phyloP scores from a whole-genome alignment of 257 asterid genomes.

The Eucommia ulmoides region DNA sequence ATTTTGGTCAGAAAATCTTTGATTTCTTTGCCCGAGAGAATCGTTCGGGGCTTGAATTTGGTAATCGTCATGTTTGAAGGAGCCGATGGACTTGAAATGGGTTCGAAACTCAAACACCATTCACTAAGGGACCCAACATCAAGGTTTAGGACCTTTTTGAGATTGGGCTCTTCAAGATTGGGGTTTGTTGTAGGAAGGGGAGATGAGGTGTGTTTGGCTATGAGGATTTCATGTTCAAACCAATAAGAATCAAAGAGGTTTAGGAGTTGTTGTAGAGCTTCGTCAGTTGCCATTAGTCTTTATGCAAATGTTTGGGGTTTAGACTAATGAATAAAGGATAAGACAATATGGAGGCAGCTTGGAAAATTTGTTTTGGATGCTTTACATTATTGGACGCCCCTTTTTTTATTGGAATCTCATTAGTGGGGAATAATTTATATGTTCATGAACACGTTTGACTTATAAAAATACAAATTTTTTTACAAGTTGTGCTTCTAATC shows the following conservation, averaged over 20 bases:
- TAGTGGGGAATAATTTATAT: not conserved
- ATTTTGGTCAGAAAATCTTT: not conserved
- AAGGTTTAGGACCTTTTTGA: constrained; percentile 13
- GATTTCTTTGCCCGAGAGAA: constrained; percentile 15
- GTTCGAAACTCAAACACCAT: constrained; percentile 9
- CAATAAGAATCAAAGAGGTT: constrained; percentile 31
- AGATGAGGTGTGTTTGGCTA: constrained; percentile 9
- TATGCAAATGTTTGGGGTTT: too few relatives aligned
- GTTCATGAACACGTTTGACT: not conserved
- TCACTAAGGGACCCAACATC: constrained; percentile 24
- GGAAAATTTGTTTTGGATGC: too few relatives aligned
- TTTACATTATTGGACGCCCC: too few relatives aligned
- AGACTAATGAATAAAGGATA: too few relatives aligned
- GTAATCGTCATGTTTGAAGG: constrained; percentile 14
- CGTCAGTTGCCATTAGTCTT: constrained; percentile 30
- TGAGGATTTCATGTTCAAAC: constrained; percentile 22
- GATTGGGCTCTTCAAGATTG: constrained; percentile 5
- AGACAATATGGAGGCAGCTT: too few relatives aligned
- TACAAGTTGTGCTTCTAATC: too few relatives aligned
- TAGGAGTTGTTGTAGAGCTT: constrained; percentile 9
- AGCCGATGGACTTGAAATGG: constrained; percentile 6
- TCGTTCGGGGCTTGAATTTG: constrained; percentile 8
- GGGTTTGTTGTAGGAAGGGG: too few relatives aligned
- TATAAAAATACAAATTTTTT: too few relatives aligned
- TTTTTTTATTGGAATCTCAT: too few relatives aligned